phyloP scores from a whole-genome alignment of 176 grass and related monocot species.

The Oryza glaberrima region DNA sequence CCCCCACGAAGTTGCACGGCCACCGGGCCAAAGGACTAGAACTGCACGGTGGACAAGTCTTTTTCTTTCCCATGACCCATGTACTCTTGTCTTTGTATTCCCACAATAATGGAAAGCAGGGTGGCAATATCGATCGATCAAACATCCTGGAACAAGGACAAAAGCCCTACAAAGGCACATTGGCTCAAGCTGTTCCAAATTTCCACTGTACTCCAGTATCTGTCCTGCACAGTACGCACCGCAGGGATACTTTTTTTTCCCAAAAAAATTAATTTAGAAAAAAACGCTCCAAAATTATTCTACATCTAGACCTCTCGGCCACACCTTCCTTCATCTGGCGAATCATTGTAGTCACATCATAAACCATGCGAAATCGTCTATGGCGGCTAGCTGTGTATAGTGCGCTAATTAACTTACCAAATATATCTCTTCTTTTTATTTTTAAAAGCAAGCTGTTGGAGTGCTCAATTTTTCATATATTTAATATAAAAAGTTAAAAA shows the following conservation, averaged over 20 bases:
- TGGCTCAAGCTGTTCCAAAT: not conserved
- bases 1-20: not conserved
- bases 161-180: not conserved
- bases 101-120: not conserved
- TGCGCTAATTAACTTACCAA: too few species aligned
- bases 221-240: not conserved
- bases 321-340: too few species aligned
- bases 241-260: not conserved
- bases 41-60: not conserved
- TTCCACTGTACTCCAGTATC: not conserved
- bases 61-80: not conserved
- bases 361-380: too few species aligned
- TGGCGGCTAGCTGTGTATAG: too few species aligned
- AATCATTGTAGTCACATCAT: too few species aligned
- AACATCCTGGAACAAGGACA: not conserved
- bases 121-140: not conserved
- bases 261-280: not conserved
- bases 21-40: not conserved
- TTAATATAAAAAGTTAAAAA: too few species aligned
- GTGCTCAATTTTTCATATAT: too few species aligned
- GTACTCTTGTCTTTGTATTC: not conserved
- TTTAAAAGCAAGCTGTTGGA: too few species aligned
- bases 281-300: not conserved
- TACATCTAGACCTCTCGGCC: too few species aligned
- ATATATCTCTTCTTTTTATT: too few species aligned